These are phyloP conservation scores for Fistulinella prunicolor DNA, from an alignment of 768 basidiomycete species.

Conservation along the genomic window DNA sequence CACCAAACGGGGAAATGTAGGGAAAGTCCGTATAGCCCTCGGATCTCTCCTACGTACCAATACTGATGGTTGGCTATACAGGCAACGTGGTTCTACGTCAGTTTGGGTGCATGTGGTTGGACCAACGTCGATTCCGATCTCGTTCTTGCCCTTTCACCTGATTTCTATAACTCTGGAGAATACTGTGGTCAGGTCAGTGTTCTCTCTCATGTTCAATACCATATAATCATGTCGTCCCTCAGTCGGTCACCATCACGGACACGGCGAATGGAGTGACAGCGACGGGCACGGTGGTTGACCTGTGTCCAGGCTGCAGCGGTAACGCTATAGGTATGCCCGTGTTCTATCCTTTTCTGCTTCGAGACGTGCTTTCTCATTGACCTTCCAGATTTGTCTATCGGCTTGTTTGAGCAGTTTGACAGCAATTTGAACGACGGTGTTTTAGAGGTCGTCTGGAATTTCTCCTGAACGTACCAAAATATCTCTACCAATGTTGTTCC, in stretches of 20 bases:
- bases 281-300: slow-evolving; percentile 48
- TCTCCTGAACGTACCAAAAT: background rate
- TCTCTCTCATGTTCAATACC: background rate
- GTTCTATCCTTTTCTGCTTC: background rate
- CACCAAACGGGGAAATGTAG: slow-evolving; percentile 51
- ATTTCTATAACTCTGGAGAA: slow-evolving; percentile 48
- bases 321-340: slow-evolving; percentile 50
- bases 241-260: slow-evolving; percentile 61
- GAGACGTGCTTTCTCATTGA: background rate
- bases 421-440: slow-evolving; percentile 44
- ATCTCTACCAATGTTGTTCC: too few species aligned
- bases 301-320: slow-evolving; percentile 51
- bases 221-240: slow-evolving; percentile 7
- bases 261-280: slow-evolving; percentile 27
- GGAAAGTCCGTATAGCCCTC: slow-evolving; percentile 26
- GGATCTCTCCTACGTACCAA: background rate
- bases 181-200: slow-evolving; percentile 59
- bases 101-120: slow-evolving; percentile 61
- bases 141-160: slow-evolving; percentile 58
- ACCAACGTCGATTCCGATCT: slow-evolving; percentile 43
- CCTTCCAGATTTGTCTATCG: slow-evolving; percentile 57
- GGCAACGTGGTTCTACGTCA: slow-evolving; percentile 64
- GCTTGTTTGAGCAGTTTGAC: slow-evolving; percentile 55
- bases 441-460: slow-evolving; percentile 55
- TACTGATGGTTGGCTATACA: slow-evolving; percentile 25